Evolutionary conservation across 768 basidiomycete genomes (phyloP).

Genomic region (Termitomyces sp.): DNA sequence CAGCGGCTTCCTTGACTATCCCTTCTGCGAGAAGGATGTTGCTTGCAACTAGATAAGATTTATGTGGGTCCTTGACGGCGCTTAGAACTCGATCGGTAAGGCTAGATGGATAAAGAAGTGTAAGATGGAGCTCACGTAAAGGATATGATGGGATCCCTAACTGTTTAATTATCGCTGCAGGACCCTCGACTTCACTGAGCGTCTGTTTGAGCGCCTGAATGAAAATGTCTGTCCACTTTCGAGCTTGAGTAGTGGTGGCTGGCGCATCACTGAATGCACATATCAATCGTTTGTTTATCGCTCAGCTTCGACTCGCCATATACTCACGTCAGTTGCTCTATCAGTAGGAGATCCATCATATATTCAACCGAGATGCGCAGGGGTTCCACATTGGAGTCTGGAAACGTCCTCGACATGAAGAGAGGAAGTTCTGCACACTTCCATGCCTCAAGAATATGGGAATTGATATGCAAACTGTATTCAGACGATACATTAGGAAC

Average conservation of each 20-base stretch:
- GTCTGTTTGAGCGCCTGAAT: conserved; percentile 3
- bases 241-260: conserved; percentile 3
- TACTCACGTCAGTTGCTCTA: conserved; percentile 13
- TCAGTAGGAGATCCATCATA: conserved; percentile 8
- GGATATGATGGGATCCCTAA: neutral
- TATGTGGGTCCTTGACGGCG: conserved; percentile 1
- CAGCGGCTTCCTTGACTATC: conserved; percentile 4
- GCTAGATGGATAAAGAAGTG: neutral
- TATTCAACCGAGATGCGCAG: conserved; percentile 5
- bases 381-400: neutral
- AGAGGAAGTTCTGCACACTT: conserved; percentile 10
- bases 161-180: conserved; percentile 4
- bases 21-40: conserved; percentile 4
- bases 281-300: neutral
- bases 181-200: conserved; percentile 1
- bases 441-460: conserved; percentile 1
- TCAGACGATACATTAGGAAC: neutral
- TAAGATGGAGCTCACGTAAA: neutral
- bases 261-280: conserved; percentile 3
- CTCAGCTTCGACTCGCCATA: neutral
- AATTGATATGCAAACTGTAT: neutral
- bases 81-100: conserved; percentile 1
- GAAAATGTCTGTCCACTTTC: conserved; percentile 6
- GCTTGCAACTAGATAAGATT: neutral
- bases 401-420: conserved; percentile 8